Base-by-base conservation (phyloP, 148 eudicot species). In the Gaultheria prostrata region DNA sequence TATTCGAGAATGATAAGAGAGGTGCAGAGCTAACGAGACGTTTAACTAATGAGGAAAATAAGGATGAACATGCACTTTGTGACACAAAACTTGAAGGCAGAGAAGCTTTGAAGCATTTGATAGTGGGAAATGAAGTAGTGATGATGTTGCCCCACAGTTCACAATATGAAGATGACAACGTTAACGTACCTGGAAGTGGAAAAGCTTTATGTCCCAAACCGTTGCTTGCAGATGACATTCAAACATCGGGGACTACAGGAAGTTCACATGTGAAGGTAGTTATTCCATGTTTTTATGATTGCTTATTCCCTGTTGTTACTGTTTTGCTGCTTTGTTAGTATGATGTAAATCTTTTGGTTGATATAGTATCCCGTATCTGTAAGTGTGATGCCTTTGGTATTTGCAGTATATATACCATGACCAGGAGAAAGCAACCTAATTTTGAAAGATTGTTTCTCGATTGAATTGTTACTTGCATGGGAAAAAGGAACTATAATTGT, bases 201-300 rank as follows among this genome's bases (percentile, higher is more conserved):
- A 71, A 14, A 53, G 82, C 81, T 74, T 28, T 59, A 57, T 39
- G 65, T 72, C 54, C 70, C 21, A 30, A 82, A 46, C 75, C 71
- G 15, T 79, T 73, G 56, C n/a, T 65, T 53, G 87, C 69, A 50
- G 84, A 80, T 57, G 84, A 63, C 74, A 57, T 51, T 24, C 86
- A 81, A 84, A 73, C 82, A 70, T 79, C 61, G 26, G 72, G 59
- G 30, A 80, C 80, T 39, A 77, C 67, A 11, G 86, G 84, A 81
- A 86, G 85, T 79, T 80, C 85, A 77, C 73, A 85, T 87, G 77
- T 71, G 57, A 91, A 94, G 93, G 98, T 94, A 82, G 83, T 83
- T 81, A 30, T 14, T 30, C 14, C 21, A 28, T 67, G 35, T 3
- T 26, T 4, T 77, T 14, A 57, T 63, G 39, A 84, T 53, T 49